These are phyloP conservation scores for Pseudogymnoascus sp. DNA, from an alignment of 2,329 filamentous ascomycete species.

Conservation along the genomic window DNA sequence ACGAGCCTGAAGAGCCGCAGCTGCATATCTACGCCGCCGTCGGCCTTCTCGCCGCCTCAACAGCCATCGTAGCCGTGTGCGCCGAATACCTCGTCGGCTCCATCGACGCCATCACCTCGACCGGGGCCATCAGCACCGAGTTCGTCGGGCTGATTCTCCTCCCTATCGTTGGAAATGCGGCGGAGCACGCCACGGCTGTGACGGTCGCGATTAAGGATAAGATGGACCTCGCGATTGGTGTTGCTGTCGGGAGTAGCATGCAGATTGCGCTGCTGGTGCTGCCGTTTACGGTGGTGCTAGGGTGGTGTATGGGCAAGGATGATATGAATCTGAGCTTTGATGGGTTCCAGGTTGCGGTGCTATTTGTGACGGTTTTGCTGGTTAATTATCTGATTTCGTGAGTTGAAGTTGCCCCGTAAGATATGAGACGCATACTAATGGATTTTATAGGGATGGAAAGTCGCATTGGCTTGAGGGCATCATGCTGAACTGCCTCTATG, in stretches of 20 bases:
- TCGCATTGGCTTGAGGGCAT: constrained; percentile 77
- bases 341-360: constrained; percentile 76
- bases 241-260: constrained; percentile 74
- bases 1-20: constrained; percentile 63
- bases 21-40: constrained; percentile 66
- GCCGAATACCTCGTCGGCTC: constrained; percentile 71
- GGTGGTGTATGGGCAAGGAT: constrained; percentile 64
- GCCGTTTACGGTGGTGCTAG: constrained; percentile 69
- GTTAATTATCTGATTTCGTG: constrained; percentile 71
- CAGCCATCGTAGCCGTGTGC: constrained; percentile 63
- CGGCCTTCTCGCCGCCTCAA: constrained; percentile 61
- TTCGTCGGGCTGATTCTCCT: constrained; percentile 76
- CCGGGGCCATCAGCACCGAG: constrained; percentile 63
- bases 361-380: constrained; percentile 76
- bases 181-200: constrained; percentile 74
- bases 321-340: constrained; percentile 62
- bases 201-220: constrained; percentile 72
- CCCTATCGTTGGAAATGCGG: constrained; percentile 73
- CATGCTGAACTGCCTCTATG: constrained; percentile 63
- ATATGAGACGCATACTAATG: not conserved
- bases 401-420: not conserved
- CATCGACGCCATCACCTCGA: constrained; percentile 64
- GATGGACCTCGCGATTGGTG: constrained; percentile 69
- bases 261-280: constrained; percentile 79
- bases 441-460: constrained; percentile 54